These are phyloP conservation scores for Raphidocelis subcapitata DNA, from an alignment of 139 green algal genomes.

Conservation along the genomic window DNA sequence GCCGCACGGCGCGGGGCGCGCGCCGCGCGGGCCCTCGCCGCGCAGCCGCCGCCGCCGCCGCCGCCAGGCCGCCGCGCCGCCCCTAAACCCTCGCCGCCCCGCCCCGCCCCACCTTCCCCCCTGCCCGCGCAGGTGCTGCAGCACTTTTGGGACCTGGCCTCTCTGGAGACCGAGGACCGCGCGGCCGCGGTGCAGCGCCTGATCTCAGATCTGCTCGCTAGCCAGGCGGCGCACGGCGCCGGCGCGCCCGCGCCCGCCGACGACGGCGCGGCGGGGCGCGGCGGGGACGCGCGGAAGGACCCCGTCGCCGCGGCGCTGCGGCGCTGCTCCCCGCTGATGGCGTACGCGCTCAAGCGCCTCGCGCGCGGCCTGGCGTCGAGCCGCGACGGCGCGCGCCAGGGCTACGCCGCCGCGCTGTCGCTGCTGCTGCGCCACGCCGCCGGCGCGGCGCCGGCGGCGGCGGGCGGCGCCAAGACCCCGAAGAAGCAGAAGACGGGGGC, in stretches of 20 bases:
- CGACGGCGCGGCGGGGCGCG: slow-evolving; percentile 7
- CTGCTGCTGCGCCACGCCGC: slow-evolving; percentile 32
- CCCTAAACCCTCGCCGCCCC: no score
- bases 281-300: no score
- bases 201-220: slow-evolving; percentile 31
- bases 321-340: slow-evolving; percentile 56
- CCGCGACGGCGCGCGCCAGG: slow-evolving; percentile 72
- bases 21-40: no score
- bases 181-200: slow-evolving; percentile 3
- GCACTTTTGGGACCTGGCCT: slow-evolving; percentile 78
- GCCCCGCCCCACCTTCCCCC: not conserved
- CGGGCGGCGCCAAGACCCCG: not conserved
- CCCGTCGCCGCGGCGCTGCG: slow-evolving; percentile 42
- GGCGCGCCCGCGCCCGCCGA: no score
- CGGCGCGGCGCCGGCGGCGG: slow-evolving; percentile 2
- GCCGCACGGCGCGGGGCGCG: no score
- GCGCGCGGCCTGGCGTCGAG: slow-evolving; percentile 64
- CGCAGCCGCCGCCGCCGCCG: no score
- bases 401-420: slow-evolving; percentile 75
- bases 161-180: slow-evolving; percentile 33
- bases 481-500: not conserved
- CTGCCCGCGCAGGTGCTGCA: slow-evolving; percentile 51
- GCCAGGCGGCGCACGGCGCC: slow-evolving; percentile 33
- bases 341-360: slow-evolving; percentile 72
- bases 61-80: no score